phyloP scores from a whole-genome alignment of 2,329 filamentous ascomycete species.

The Fusarium sp. region DNA sequence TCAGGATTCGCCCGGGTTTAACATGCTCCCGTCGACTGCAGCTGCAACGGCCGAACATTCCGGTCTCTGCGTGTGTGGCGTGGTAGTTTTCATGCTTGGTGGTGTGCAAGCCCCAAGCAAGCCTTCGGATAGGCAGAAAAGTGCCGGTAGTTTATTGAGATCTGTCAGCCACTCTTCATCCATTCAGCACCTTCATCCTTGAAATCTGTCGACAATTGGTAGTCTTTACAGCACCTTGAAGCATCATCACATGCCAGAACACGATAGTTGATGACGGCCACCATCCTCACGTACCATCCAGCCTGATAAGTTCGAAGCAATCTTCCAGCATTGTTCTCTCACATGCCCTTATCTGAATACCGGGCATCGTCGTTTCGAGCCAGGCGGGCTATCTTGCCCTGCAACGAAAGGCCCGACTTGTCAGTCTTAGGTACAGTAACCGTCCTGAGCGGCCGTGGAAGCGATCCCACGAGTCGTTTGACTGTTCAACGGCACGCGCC shows the following conservation, averaged over 20 bases:
- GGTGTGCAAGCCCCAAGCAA: constrained; percentile 4
- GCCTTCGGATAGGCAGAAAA: background rate
- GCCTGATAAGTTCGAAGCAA: background rate
- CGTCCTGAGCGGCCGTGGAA: background rate
- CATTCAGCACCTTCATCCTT: background rate
- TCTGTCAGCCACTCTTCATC: background rate
- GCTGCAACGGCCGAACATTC: constrained; percentile 12
- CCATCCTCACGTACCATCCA: background rate
- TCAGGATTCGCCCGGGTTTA: constrained; percentile 1
- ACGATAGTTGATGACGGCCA: background rate
- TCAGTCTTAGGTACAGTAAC: background rate
- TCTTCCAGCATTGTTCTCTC: background rate
- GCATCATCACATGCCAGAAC: constrained; percentile 25
- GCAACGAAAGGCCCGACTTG: background rate
- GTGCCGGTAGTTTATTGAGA: background rate
- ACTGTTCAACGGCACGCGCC: background rate
- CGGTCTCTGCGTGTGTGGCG: constrained; percentile 4
- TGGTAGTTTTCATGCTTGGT: background rate
- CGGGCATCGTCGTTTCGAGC: background rate
- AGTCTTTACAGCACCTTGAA: background rate
- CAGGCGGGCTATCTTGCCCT: background rate
- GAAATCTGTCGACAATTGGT: background rate
- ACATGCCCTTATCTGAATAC: constrained; percentile 11
- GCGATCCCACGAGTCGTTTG: background rate
- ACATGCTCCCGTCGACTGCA: background rate